phyloP scores from a whole-genome alignment of 169 alveolate species.

The Plasmodium coatneyi region DNA sequence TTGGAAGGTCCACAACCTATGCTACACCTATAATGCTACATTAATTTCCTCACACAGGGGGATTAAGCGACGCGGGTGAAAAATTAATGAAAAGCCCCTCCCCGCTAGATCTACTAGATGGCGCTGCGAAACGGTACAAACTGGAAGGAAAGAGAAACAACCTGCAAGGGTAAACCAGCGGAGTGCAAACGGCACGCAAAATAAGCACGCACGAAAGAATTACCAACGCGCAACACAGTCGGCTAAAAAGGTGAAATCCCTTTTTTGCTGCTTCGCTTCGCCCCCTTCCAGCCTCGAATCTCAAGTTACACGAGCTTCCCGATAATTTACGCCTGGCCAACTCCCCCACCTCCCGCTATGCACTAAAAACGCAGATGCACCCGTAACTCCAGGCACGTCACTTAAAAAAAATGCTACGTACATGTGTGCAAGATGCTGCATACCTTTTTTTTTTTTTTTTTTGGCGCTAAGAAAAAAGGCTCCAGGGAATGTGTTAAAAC shows the following conservation, averaged over 20 bases:
- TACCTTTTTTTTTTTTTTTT: too few species aligned
- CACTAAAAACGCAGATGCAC: background rate
- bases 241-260: background rate
- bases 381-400: background rate
- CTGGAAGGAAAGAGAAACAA: background rate
- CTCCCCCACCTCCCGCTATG: background rate
- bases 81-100: background rate
- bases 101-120: background rate
- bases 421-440: background rate
- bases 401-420: background rate
- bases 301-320: background rate
- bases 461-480: background rate
- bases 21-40: background rate
- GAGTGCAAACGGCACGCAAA: background rate
- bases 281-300: background rate
- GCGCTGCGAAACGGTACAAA: background rate
- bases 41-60: background rate
- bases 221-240: background rate
- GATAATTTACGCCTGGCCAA: background rate
- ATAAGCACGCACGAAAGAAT: background rate
- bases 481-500: background rate
- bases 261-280: background rate
- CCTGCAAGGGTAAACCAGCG: background rate
- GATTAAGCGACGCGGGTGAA: background rate
- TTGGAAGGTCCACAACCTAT: background rate